Percentiles rank a stretch among this genome's conserved stretches.
Conservation (phyloP, 2,329 filamentous ascomycete genomes). For the Beauveria brongniartii region DNA sequence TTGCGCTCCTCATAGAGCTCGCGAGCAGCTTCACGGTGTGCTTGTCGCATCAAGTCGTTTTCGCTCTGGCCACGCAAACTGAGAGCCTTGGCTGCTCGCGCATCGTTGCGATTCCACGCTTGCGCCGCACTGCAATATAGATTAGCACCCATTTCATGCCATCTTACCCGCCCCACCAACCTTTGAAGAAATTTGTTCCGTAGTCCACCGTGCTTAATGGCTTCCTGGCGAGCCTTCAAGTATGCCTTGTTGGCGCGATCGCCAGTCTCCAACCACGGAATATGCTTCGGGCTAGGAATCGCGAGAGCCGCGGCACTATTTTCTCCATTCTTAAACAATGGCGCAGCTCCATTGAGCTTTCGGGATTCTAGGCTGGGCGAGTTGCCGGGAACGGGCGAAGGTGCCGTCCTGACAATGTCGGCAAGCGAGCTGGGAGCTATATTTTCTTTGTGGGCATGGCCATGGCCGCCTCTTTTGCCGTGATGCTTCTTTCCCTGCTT, state of each 20-base stretch:
- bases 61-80: constrained; percentile 92
- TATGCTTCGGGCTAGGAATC: constrained; percentile 81
- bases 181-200: constrained; percentile 96
- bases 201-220: constrained; percentile 92
- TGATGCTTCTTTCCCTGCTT: constrained; percentile 88
- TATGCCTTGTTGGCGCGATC: constrained; percentile 87
- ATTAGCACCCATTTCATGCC: background rate
- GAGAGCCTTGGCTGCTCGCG: constrained; percentile 87
- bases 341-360: constrained; percentile 57
- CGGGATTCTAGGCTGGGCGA: constrained; percentile 52
- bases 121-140: constrained; percentile 62
- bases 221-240: constrained; percentile 87
- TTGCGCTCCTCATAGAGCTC: constrained; percentile 93
- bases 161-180: constrained; percentile 39
- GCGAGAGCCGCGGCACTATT: constrained; percentile 74
- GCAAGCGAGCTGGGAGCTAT: constrained; percentile 69
- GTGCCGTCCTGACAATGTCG: constrained; percentile 92
- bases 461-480: constrained; percentile 80
- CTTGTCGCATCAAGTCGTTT: constrained; percentile 95
- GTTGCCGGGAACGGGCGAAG: constrained; percentile 60
- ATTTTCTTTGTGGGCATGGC: constrained; percentile 61
- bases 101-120: constrained; percentile 97
- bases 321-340: constrained; percentile 59
- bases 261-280: constrained; percentile 94
- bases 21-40: constrained; percentile 85